Conservation (phyloP, 1,284 basidiomycete genomes). For the Inonotus hispidus region DNA sequence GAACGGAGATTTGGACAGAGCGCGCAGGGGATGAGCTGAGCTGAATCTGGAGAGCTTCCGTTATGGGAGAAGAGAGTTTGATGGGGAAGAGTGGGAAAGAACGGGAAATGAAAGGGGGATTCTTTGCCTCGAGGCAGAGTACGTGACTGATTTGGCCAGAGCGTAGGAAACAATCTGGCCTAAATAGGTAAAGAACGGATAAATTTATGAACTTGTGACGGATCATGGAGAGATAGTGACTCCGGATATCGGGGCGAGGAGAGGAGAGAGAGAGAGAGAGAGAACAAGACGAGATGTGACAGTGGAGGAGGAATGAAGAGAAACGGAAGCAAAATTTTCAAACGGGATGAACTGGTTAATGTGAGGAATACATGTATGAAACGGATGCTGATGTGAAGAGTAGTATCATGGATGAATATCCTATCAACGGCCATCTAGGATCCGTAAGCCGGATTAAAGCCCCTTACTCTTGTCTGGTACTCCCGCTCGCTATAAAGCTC, state of each 20-base stretch:
- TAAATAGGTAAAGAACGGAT: background rate
- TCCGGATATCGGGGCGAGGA: conserved; percentile 14
- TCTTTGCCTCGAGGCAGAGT: conserved; percentile 17
- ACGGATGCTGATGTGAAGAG: background rate
- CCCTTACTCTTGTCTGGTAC: background rate
- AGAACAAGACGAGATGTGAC: background rate
- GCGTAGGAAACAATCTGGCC: conserved; percentile 15
- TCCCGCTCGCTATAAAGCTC: conserved; percentile 1
- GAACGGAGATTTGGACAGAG: background rate
- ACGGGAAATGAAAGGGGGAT: conserved; percentile 15
- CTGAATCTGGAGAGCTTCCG: background rate
- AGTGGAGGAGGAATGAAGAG: background rate
- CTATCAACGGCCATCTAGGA: conserved; percentile 2
- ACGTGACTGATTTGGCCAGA: conserved; percentile 8
- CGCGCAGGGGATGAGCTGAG: background rate
- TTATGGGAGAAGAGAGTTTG: conserved; percentile 7
- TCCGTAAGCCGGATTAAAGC: background rate
- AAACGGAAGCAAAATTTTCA: background rate
- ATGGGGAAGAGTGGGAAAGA: background rate
- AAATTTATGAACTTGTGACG: conserved; percentile 11
- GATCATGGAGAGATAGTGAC: conserved; percentile 5
- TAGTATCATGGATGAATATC: background rate
- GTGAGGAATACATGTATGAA: background rate
- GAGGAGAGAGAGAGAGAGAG: background rate
- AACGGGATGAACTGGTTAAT: conserved; percentile 4